Evolutionary conservation across 2,329 filamentous ascomycete species (phyloP), one percentile per base, ranked within the genome.

Genomic region (Ilyonectria sp.): DNA sequence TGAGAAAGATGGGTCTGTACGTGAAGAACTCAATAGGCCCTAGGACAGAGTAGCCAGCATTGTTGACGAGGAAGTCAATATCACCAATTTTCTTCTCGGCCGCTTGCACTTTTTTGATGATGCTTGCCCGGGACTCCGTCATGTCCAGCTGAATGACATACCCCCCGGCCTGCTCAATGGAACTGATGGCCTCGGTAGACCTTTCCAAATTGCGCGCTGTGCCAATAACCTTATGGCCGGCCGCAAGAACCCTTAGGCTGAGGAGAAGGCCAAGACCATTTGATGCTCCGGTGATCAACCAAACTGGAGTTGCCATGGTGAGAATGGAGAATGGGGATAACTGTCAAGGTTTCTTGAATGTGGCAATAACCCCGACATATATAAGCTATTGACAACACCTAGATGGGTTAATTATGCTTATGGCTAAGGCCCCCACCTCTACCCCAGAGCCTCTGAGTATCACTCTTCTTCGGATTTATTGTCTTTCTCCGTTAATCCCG

Each of bases 41-140:
- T 21, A 75, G 53, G 17, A 65, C 63, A 9, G 79, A 80, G 59
- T 79, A 83, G 3, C 83, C 87, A 2, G 87, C 86, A 64, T 86
- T 86, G 70, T 88, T 89, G 47, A 88, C 81, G 5, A 89, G 76
- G 4, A 87, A 80, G 50, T 89, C 86, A 44, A 89, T 82, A 1
- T 56, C 44, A 9, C 76, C 75, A 37, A 72, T 74, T 57, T 13
- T 70, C 68, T 35, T 80, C 77, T 33, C 74, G 6, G 72, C 76
- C 7, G 69, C 69, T 13, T 72, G 64, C 2, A 79, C 56, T 37
- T 74, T 75, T 46, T 65, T 52, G 19, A 60, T 65, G 57, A 77
- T 78, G 52, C 56, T 72, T 9, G 67, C 68, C 35, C 74, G 71
- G 6, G 71, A 66, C 52, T 76, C 75, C 1, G 75, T 72, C 60